Percentiles rank a stretch among this genome's conserved stretches.
Evolutionary conservation across 1,284 basidiomycete species (phyloP).

Genomic region (Ceratobasidium theobromae): DNA sequence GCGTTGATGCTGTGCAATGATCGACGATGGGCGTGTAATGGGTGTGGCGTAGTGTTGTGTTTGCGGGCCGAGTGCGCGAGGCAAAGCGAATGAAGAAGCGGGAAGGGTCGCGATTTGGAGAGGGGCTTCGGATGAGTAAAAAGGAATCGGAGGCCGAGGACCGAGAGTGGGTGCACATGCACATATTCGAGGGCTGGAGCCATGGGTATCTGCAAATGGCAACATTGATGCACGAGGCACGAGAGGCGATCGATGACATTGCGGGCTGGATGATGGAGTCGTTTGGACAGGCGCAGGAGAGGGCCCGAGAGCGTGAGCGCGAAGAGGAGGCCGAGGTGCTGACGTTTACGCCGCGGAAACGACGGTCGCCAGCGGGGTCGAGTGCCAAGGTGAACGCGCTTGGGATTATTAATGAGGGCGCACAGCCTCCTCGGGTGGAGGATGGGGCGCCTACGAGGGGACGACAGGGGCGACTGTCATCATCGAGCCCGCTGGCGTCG

Average conservation of each 20-base stretch:
- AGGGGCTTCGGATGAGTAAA: slow-evolving; percentile 51
- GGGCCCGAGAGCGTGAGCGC: slow-evolving; percentile 16
- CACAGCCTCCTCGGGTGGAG: slow-evolving; percentile 10
- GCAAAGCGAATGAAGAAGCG: slow-evolving; percentile 63
- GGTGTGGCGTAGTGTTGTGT: slow-evolving; percentile 59
- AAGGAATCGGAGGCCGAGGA: slow-evolving; percentile 74
- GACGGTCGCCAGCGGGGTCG: slow-evolving; percentile 37
- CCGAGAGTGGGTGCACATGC: slow-evolving; percentile 89
- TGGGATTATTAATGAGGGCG: slow-evolving; percentile 9
- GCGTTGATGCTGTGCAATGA: slow-evolving; percentile 11
- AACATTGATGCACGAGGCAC: slow-evolving; percentile 79
- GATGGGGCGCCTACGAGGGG: slow-evolving; percentile 39
- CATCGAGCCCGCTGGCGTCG: slow-evolving; percentile 49
- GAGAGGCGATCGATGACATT: slow-evolving; percentile 79
- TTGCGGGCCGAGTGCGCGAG: slow-evolving; percentile 89
- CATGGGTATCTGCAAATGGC: slow-evolving; percentile 97
- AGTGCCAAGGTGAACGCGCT: slow-evolving; percentile 13
- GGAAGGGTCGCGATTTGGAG: slow-evolving; percentile 43
- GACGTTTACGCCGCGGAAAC: slow-evolving; percentile 67
- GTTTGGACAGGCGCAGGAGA: slow-evolving; percentile 53
- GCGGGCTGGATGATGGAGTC: slow-evolving; percentile 90
- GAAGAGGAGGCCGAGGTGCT: slow-evolving; percentile 47
- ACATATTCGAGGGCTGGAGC: slow-evolving; percentile 87
- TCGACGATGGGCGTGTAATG: neutral
- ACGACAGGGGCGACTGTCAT: slow-evolving; percentile 45